These are phyloP conservation scores for Oryza longistaminata DNA, from an alignment of 176 grass and related monocot species.

Conservation along the genomic window DNA sequence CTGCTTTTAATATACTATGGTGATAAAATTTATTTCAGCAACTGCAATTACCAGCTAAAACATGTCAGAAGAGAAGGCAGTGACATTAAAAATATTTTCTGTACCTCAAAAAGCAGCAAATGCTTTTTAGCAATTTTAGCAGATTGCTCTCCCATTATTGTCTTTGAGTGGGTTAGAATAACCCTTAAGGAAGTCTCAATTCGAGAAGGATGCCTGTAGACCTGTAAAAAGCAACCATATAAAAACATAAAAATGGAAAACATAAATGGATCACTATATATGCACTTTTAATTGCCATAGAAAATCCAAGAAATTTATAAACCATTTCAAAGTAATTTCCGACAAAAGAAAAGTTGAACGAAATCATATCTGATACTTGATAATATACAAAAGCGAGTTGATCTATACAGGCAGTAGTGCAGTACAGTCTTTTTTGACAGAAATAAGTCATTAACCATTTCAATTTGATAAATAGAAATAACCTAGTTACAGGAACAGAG, in stretches of 20 bases:
- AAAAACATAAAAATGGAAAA: conserved; percentile 11
- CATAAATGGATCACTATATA: conserved; percentile 5
- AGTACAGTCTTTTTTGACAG: neutral
- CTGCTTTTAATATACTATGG: neutral
- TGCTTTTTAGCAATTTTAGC: conserved; percentile 69
- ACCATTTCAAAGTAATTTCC: neutral
- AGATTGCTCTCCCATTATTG: conserved; percentile 57
- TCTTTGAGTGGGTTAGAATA: conserved; percentile 74
- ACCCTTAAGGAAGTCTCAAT: conserved; percentile 72
- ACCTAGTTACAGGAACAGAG: neutral
- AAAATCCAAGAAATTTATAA: neutral
- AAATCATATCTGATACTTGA: neutral
- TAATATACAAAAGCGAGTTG: conserved; percentile 10
- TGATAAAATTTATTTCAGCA: neutral
- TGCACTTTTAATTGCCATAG: conserved; percentile 2
- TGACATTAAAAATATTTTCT: conserved; percentile 6
- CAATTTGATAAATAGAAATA: neutral
- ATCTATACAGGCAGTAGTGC: neutral
- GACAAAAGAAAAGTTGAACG: neutral
- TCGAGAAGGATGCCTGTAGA: conserved; percentile 85
- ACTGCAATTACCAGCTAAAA: conserved; percentile 1
- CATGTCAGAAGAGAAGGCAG: conserved; percentile 18
- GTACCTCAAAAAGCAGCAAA: conserved; percentile 90
- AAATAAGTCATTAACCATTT: neutral
- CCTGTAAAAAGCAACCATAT: conserved; percentile 31